Evolutionary conservation across 805 yeast genomes (phyloP), one percentile per base, ranked within the genome.

Genomic region (Lachancea quebecensis): DNA sequence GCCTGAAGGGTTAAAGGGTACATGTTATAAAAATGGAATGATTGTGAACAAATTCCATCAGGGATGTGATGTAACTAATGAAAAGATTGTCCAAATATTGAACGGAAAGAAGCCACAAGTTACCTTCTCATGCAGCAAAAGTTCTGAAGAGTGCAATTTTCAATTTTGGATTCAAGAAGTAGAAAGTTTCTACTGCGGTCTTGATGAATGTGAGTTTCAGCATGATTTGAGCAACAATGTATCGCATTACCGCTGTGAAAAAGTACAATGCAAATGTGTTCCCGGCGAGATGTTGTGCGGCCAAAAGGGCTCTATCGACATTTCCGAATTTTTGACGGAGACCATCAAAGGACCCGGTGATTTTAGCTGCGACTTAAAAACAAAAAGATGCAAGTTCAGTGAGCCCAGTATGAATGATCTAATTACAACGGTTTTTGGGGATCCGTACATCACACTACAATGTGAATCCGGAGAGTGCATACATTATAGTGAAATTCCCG

Each of bases 331-430:
- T 64, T 72, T 93, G 49, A 79, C 89, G 1, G 93, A 90, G 59
- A 85, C 95, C 4, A 89, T 93, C 49, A 70, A 69, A 33, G 99
- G 99, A 1, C 99, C 99, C 0, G 99, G 96, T 29, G 90, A 85
- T 50, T 89, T 93, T 57, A 68, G 79, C 3, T 93, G 99, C 67
- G 86, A 88, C 61, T 62, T 85, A 17, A 62, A 67, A 5, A 62
- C 74, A 12, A 77, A 72, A 35, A 66, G 71, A 38, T 93, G 99
- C 68, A 72, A 72, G 39, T 93, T 93, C 58, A 82, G 91, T 2
- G 99, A 93, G 60, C 98, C 99, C 38, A 82, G 93, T 44, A 91
- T 93, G 97, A 86, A 93, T 66, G 95, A 86, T 52, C 73, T 93
- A 57, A 93, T 93, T 46, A 73, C 79, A 47, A 80, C 87, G 7